Evolutionary conservation across 805 yeast genomes (phyloP), one percentile per base, ranked within the genome.

Genomic region (Yarrowia divulgata): DNA sequence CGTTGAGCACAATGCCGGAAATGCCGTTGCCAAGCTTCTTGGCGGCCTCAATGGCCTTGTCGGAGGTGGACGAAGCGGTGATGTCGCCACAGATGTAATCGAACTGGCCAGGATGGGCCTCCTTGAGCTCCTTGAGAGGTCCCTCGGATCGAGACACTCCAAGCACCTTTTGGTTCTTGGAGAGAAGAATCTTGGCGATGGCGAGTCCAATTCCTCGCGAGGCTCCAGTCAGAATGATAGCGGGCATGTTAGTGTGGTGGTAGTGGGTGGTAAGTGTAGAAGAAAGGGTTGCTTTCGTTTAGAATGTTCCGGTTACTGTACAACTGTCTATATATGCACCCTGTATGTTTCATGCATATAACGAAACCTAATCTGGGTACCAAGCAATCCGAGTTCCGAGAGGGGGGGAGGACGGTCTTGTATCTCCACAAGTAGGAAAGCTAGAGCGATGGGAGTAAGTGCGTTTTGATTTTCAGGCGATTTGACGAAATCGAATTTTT

Each of bases 131-230:
- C 29, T 79, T 74, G 69, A 91, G 76, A 1, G 83, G 81, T 0
- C 78, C 80, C 55, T 80, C 82, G 4, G 90, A 81, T 73, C 98
- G 85, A 0, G 97, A 93, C 37, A 91, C 85, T 0, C 92, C 92
- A 13, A 90, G 84, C 6, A 90, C 85, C 46, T 81, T 80, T 0
- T 85, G 76, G 14, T 75, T 72, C 0, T 80, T 73, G 3, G 78
- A 73, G 1, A 93, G 78, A 19, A 85, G 78, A 16, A 80, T 74
- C 46, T 84, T 83, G 3, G 89, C 91, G 72, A 90, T 87, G 0
- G 93, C 84, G n/a, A 83, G 85, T 2, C 99, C 99, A 74, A 94
- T 89, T 6, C 98, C 97, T 68, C 79, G 64, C 7, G 81, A 79
- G 18, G 78, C 80, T n/a, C 81, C 81, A 46, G 81, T 78, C 18